Evolutionary conservation across 768 basidiomycete genomes (phyloP).

Genomic region (Dacryopinax primogenitus): DNA sequence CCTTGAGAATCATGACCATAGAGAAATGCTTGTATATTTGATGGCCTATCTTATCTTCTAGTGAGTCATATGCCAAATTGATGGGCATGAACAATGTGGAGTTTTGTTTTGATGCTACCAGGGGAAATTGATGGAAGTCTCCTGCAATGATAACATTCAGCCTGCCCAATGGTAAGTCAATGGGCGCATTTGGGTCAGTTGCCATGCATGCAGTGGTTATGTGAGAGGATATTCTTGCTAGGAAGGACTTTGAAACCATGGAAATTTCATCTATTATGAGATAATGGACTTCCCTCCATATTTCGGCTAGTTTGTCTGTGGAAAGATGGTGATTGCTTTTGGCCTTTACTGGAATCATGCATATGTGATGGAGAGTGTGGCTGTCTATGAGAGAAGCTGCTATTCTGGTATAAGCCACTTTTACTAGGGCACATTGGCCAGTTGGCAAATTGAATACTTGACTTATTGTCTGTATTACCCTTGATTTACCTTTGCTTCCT

Average conservation of each 20-base stretch:
- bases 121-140: constrained; percentile 38
- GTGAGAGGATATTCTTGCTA: constrained; percentile 22
- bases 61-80: not conserved
- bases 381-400: constrained; percentile 33
- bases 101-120: constrained; percentile 22
- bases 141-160: constrained; percentile 33
- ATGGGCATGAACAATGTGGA: not conserved
- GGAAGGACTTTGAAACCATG: constrained; percentile 23
- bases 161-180: constrained; percentile 15
- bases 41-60: constrained; percentile 18
- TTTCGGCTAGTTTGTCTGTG: not conserved
- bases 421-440: constrained; percentile 21
- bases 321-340: not conserved
- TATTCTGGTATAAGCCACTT: constrained; percentile 32
- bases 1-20: constrained; percentile 28
- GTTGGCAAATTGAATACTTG: constrained; percentile 24
- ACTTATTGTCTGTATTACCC: constrained; percentile 30
- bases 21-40: constrained; percentile 24
- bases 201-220: not conserved
- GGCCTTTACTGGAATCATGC: constrained; percentile 18
- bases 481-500: constrained; percentile 37
- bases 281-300: constrained; percentile 10
- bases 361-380: constrained; percentile 28
- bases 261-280: constrained; percentile 34
- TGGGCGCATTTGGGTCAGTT: not conserved